Base-by-base conservation (phyloP, 768 basidiomycete species). In the Cystobasidium ongulense region DNA sequence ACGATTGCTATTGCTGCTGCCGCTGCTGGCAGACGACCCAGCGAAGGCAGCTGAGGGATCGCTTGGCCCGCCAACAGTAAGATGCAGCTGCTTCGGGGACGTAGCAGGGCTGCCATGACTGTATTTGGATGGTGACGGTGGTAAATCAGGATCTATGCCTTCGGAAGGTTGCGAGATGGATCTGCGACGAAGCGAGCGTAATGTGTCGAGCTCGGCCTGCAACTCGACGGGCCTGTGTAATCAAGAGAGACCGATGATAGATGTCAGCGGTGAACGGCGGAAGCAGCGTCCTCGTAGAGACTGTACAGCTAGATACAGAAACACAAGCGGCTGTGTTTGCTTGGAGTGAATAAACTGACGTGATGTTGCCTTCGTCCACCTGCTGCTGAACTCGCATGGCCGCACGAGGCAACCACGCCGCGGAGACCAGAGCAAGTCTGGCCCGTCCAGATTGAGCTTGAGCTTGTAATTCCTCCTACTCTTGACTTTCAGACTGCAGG, bases 111-210 rank as follows among this genome's bases (percentile, higher is more conserved):
- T 63, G 43, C 43, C 36, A 23, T 73, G 63, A 21, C 29, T 61
- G 38, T 21, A 57, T 41, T 63, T 78, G 62, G 79, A 78, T 61
- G 76, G 80, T 57, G 62, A 76, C 71, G 68, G 77, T 50, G 73
- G 79, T 3, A 79, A 72, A 36, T 79, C 78, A 1, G 78, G 78
- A 70, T 79, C 78, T 43, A 79, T 57, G 5, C 68, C 73, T 18
- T 74, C 74, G 15, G 74, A 74, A n/a, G 77, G 77, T 36, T 76
- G 76, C 11, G 71, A 75, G 52, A 78, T 73, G 1, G 78, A 79
- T 4, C 77, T 46, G 0, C 78, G 75, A 0, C 78, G 76, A 0
- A 79, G 74, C 1, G 74, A 75, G 21, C 74, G 53, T 18, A 75
- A 68, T 8, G 53, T 72, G 46, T 75, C 67, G 17, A 75, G 74